Conservation (phyloP, 2,329 filamentous ascomycete species). For the Sporothrix mexicana region DNA sequence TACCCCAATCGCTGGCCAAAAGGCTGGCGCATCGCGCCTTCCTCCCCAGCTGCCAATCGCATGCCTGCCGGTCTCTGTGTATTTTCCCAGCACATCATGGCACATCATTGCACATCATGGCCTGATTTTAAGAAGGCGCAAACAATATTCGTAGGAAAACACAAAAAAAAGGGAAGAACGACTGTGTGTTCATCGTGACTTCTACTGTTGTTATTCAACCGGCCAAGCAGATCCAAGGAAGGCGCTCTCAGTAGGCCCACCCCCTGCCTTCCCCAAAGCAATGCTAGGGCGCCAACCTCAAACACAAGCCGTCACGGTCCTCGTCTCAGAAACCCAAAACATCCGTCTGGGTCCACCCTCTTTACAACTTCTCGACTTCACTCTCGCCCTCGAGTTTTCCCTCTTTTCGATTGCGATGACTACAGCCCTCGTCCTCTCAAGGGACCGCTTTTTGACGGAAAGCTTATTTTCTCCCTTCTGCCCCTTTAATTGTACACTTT, state of each 20-base stretch:
- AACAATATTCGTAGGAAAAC: neutral
- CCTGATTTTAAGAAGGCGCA: constrained; percentile 15
- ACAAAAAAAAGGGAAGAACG: neutral
- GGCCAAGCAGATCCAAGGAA: neutral
- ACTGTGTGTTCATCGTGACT: neutral
- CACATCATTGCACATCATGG: constrained; percentile 21
- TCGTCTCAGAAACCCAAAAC: constrained; percentile 41
- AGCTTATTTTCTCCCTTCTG: constrained; percentile 4
- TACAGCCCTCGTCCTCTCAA: neutral
- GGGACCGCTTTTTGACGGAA: constrained; percentile 7
- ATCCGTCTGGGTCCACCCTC: constrained; percentile 10
- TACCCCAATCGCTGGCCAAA: constrained; percentile 1
- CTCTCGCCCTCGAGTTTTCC: neutral
- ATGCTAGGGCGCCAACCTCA: constrained; percentile 36
- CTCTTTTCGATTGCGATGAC: neutral
- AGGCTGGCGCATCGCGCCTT: constrained; percentile 6
- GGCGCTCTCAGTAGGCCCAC: neutral
- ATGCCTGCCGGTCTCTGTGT: constrained; percentile 1
- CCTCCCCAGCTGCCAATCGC: constrained; percentile 1
- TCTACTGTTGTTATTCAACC: neutral
- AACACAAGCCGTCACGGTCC: constrained; percentile 43
- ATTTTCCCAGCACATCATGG: constrained; percentile 15
- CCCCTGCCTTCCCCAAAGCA: neutral
- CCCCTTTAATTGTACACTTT: too few relatives aligned
- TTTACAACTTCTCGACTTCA: neutral